These are phyloP conservation scores for Trichoderma harzianum DNA, from an alignment of 2,329 filamentous ascomycete species.

Conservation along the genomic window DNA sequence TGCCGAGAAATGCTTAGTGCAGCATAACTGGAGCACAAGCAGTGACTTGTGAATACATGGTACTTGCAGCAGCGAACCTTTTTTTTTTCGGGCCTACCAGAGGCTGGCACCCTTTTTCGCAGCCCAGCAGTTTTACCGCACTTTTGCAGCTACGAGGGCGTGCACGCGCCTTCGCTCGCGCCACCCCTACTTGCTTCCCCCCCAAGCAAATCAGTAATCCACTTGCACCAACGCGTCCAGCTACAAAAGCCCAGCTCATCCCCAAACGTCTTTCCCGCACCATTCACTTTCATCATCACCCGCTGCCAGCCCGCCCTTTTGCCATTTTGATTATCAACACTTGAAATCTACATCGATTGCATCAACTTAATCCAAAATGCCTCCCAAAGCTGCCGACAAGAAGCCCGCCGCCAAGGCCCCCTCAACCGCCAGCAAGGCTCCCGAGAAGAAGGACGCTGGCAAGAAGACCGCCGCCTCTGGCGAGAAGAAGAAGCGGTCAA, in stretches of 20 bases:
- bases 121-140: not conserved
- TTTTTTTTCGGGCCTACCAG: not conserved
- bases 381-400: conserved; percentile 97
- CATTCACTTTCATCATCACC: conserved; percentile 44
- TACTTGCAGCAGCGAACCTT: not conserved
- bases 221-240: conserved; percentile 50
- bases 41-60: not conserved
- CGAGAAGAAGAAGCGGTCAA: conserved; percentile 99
- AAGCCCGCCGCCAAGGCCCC: conserved; percentile 98
- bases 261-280: conserved; percentile 46
- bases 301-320: conserved; percentile 28
- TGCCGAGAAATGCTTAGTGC: conserved; percentile 4
- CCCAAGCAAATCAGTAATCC: conserved; percentile 54
- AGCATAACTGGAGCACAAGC: not conserved
- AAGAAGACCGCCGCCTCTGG: conserved; percentile 98
- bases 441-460: conserved; percentile 98
- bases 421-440: conserved; percentile 63
- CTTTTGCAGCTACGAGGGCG: not conserved
- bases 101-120: not conserved
- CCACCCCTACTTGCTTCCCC: conserved; percentile 22
- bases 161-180: conserved; percentile 22
- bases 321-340: conserved; percentile 23
- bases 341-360: conserved; percentile 18
- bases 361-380: conserved; percentile 63
- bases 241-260: conserved; percentile 58